Base-by-base conservation (phyloP, 2,329 filamentous ascomycete species). In the Penicillium olsonii region DNA sequence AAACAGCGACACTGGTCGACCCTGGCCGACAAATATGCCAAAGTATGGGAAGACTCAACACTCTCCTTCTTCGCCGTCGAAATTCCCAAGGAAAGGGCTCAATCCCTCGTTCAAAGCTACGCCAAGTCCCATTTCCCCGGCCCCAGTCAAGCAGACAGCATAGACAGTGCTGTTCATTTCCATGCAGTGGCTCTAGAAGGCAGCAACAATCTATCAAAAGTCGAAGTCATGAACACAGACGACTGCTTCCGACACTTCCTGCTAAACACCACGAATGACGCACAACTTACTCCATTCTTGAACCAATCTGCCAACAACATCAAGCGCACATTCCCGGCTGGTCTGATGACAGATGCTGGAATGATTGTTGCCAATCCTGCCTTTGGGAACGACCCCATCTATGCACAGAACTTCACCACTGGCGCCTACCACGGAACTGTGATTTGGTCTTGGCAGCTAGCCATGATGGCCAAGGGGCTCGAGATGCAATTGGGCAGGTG, bases 161-260 rank as follows among this genome's bases (percentile, higher is more conserved):
- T 79, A 52, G 69, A 73, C 26, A 65, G 66, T 0, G 70, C 79
- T 24, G 62, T 85, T 1, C 68, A 68, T 1, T 84, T 81, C 67
- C 78, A 86, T 52, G 81, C 77, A 4, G 62, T 87, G 2, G 73
- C 83, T 0, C 75, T 87, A 0, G 75, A 84, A 4, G 82, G 78
- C 2, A 73, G 77, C 49, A 67, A 76, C 39, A 69, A 77, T 18
- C 72, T 78, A 22, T 61, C 74, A 2, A 64, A 79, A 14, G 80
- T 86, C 1, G 69, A 73, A 22, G 75, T 86, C 15, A 82, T 85
- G 74, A 83, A 87, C 62, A 84, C 81, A 0, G 84, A 87, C 53
- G 80, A 83, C 51, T 83, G 78, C 43, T 87, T 85, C 70, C 80
- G 82, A 1, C 78, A 80, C 48, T 85, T 85, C 64, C 68, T 87